A percentile compares a stretch with the other conserved stretches of the same genome.
phyloP scores from a whole-genome alignment of 2,329 filamentous ascomycete genomes.

The Zasmidium angulare region DNA sequence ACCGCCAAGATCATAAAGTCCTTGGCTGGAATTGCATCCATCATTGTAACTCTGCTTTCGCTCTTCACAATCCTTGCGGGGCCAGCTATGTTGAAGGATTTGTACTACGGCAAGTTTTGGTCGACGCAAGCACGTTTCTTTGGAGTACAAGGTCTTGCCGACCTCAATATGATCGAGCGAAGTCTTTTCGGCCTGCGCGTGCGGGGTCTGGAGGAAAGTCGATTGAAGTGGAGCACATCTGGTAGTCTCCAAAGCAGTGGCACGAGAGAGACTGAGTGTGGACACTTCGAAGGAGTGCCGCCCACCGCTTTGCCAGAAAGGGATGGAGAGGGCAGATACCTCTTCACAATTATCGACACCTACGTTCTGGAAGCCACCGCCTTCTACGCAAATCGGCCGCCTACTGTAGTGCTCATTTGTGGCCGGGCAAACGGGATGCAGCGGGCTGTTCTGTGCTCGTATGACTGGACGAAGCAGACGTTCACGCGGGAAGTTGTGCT shows the following conservation, averaged over 20 bases:
- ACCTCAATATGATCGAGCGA: background rate
- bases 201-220: background rate
- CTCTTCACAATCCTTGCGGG: background rate
- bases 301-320: background rate
- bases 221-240: conserved; percentile 6
- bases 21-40: background rate
- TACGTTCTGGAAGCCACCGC: conserved; percentile 1
- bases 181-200: background rate
- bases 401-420: conserved; percentile 5
- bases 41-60: background rate
- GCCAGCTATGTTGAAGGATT: background rate
- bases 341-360: conserved; percentile 5
- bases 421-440: conserved; percentile 6
- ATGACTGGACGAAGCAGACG: background rate
- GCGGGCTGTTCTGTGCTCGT: background rate
- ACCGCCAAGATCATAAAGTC: background rate
- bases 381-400: conserved; percentile 6
- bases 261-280: background rate
- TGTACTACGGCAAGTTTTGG: conserved; percentile 5
- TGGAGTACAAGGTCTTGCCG: background rate
- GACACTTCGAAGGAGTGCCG: background rate
- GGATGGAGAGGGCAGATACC: background rate
- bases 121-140: background rate
- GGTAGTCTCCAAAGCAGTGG: background rate
- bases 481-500: background rate